Evolutionary conservation across 495 filamentous ascomycete species (phyloP), one percentile per base, ranked within the genome.

Genomic region (Podospora sp.): DNA sequence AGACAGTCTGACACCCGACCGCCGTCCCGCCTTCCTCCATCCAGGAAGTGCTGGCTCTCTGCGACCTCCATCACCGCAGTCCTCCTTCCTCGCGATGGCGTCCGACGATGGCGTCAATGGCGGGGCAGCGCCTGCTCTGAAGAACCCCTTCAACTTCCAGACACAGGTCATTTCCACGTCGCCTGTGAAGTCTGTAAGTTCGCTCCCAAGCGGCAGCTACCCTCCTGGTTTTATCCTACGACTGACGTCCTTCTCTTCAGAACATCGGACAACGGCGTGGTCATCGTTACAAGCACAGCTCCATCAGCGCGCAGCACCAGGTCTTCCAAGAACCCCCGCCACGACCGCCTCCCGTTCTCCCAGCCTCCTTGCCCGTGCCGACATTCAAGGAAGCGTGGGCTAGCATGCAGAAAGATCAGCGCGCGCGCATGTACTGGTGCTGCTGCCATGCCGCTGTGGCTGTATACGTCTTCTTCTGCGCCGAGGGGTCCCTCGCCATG

Each of bases 221-320:
- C 33, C 16, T 26, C n/a, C 63, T n/a, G n/a, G n/a, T n/a, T n/a
- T n/a, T n/a, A n/a, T n/a, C n/a, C n/a, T n/a, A n/a, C n/a, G n/a
- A 36, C 36, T 27, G 53, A 36, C 63, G 36, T 26, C 16, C 60
- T 49, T 26, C 25, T 8, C 52, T 64, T 3, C 74, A 91, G 88
- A 90, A 88, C 67, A 87, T 97, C 71, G 95, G 94, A 69, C 93
- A 97, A 77, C 88, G 95, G 64, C 90, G 94, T 62, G 95, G 95
- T 29, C 95, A 99, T 82, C 93, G 95, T 74, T 99, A 98, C 85
- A 97, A 97, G 70, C 95, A 98, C 82, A 94, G 91, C 75, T 95
- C 91, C 72, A 92, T 99, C 60, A 96, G 92, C 22, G 79, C 84
- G 11, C 83, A 85, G 52, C 94, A 97, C 76, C 92, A 96, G 76